These are phyloP conservation scores for Metarhizium humberi DNA, from an alignment of 2,329 filamentous ascomycete species.

Conservation along the genomic window DNA sequence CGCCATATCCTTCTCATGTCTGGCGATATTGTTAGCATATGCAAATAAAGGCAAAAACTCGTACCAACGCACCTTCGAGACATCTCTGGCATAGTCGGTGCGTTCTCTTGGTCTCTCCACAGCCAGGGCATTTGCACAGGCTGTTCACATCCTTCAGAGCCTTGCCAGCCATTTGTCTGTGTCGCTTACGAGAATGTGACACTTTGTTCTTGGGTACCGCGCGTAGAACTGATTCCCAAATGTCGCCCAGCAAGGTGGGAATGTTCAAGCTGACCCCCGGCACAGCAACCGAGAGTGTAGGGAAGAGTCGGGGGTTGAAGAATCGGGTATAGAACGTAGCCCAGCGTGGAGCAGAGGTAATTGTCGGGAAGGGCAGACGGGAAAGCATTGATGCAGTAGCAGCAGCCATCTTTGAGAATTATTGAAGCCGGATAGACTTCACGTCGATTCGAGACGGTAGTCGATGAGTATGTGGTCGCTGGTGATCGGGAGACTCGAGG, in stretches of 20 bases:
- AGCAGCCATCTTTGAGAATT: conserved; percentile 2
- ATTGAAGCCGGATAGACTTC: neutral
- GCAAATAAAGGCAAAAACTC: neutral
- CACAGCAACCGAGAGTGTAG: conserved; percentile 46
- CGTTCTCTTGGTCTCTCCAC: conserved; percentile 77
- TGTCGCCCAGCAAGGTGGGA: conserved; percentile 58
- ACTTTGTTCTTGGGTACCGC: conserved; percentile 99
- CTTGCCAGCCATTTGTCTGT: conserved; percentile 92
- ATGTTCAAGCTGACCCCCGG: conserved; percentile 49
- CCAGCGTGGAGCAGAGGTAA: conserved; percentile 32
- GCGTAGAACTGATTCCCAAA: conserved; percentile 87
- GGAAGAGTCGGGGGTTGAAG: conserved; percentile 38
- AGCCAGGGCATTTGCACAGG: conserved; percentile 82
- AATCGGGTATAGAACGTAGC: conserved; percentile 35
- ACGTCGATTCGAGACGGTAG: neutral
- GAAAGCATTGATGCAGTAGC: conserved; percentile 42
- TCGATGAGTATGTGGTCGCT: neutral
- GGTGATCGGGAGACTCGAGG: neutral
- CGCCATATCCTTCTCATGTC: conserved; percentile 38
- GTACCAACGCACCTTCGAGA: conserved; percentile 57
- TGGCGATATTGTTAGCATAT: conserved; percentile 12
- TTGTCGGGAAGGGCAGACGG: conserved; percentile 34
- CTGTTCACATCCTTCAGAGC: conserved; percentile 82
- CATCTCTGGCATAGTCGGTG: conserved; percentile 86
- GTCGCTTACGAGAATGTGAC: conserved; percentile 89